phyloP scores from a whole-genome alignment of 192 early-diverging fungal species.

The Paraglomus occultum region DNA sequence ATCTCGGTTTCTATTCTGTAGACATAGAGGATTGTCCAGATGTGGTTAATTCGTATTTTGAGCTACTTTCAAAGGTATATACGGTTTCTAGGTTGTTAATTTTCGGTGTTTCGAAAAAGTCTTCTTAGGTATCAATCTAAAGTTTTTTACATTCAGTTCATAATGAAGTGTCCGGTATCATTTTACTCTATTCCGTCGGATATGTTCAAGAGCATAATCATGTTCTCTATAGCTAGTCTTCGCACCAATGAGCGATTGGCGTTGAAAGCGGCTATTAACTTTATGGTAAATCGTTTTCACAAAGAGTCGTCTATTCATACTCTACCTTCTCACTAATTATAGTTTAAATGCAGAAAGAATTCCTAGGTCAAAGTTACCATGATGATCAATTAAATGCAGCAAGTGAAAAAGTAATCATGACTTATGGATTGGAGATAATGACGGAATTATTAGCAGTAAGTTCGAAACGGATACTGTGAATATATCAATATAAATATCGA shows the following conservation, averaged over 20 bases:
- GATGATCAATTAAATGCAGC: conserved; percentile 30
- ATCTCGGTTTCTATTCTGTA: conserved; percentile 27
- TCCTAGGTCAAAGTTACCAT: conserved; percentile 36
- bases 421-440: conserved; percentile 39
- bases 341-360: conserved; percentile 34
- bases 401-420: conserved; percentile 34
- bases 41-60: conserved; percentile 49
- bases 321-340: neutral
- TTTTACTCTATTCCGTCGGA: conserved; percentile 47
- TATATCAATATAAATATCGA: neutral
- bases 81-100: neutral
- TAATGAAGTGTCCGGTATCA: conserved; percentile 49
- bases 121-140: neutral
- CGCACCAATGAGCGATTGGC: conserved; percentile 52
- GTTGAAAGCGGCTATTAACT: conserved; percentile 47
- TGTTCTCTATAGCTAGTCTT: conserved; percentile 49
- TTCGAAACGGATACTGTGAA: conserved; percentile 5
- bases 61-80: conserved; percentile 47
- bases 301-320: neutral
- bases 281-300: conserved; percentile 40
- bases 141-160: conserved; percentile 34
- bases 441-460: conserved; percentile 39
- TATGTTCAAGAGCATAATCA: conserved; percentile 44
- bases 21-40: conserved; percentile 57
- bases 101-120: neutral